Conservation (phyloP, 306 rosid genomes). For the Mimosa bimucronata region DNA sequence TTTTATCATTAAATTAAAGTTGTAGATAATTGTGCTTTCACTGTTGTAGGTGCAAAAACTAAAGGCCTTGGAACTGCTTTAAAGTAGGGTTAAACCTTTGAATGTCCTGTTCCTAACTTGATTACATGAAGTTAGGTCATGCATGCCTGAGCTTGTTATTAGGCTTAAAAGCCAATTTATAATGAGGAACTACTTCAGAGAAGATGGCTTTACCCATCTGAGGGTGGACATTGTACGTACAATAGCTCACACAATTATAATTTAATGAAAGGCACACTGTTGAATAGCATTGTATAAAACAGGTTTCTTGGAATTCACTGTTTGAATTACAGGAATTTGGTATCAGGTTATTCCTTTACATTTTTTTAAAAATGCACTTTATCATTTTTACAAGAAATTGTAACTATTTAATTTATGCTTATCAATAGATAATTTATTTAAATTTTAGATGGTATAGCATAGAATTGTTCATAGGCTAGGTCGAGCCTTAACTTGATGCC, state of each 20-base stretch:
- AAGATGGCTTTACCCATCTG: not conserved
- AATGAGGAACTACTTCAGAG: not conserved
- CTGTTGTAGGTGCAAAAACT: not conserved
- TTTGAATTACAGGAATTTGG: slow-evolving; percentile 1
- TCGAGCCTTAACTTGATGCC: not conserved
- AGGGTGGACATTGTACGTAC: not conserved
- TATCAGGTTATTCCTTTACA: not conserved
- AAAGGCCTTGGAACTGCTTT: not conserved
- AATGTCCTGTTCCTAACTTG: not conserved
- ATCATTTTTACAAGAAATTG: not conserved
- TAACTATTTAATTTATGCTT: not conserved
- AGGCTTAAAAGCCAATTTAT: not conserved
- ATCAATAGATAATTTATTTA: not conserved
- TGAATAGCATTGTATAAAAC: not conserved
- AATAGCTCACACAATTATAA: not conserved
- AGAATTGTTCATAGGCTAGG: not conserved
- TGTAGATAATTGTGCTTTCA: not conserved
- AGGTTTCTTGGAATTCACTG: not conserved
- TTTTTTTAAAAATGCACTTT: not conserved
- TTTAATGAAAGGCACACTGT: not conserved
- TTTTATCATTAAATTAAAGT: not conserved
- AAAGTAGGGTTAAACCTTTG: slow-evolving; percentile 5
- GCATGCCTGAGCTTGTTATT: not conserved
- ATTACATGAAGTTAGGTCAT: slow-evolving; percentile 14
- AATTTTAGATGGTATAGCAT: not conserved